Base-by-base conservation (phyloP, 164 flowering plant genomes). In the Kingdonia uniflora region DNA sequence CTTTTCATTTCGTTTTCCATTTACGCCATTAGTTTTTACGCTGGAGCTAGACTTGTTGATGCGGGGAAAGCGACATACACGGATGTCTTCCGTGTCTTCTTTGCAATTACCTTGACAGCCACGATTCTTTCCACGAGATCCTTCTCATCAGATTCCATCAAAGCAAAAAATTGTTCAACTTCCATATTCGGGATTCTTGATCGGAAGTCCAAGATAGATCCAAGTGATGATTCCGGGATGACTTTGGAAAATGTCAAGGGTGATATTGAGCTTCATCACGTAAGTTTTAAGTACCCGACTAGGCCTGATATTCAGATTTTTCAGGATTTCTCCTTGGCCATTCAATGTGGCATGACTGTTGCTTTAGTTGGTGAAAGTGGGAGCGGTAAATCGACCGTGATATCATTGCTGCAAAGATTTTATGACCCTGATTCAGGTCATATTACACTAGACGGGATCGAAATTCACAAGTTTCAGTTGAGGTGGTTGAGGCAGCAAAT, bases 341-440 rank as follows among this genome's bases (percentile, higher is more conserved):
- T 47, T 47, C 50, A 47, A 16, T 47, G 25, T 11, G 26, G 50
- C 13, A 47, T 16, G 50, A 21, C 12, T 6, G 26, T 21, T 47
- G 13, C 14, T 21, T 19, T 47, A 6, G 50, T 47, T 21, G 50
- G 50, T 16, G 50, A 47, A 11, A 47, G 50, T 47, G 50, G 50
- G 3, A 47, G 50, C 15, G 50, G 50, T 7, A 47, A 47, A 47
- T 20, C 26, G 26, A 47, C 26, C 13, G 50, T 47, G 25, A 47
- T 47, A 22, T 20, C 50, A 10, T 47, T 47, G 50, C 26, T 47
- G 44, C 56, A 79, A 67, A 69, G 83, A 49, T 79, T 79, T 52
- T 78, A 78, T 42, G 79, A 79, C 40, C 83, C 83, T 38, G 67
- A 73, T 42, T 60, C 65, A 6, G 83, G 83, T 39, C 67, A 63